Evolutionary conservation across 805 yeast genomes (phyloP), one percentile per base, ranked within the genome.

Genomic region (Saccharomycopsis guyanensis): DNA sequence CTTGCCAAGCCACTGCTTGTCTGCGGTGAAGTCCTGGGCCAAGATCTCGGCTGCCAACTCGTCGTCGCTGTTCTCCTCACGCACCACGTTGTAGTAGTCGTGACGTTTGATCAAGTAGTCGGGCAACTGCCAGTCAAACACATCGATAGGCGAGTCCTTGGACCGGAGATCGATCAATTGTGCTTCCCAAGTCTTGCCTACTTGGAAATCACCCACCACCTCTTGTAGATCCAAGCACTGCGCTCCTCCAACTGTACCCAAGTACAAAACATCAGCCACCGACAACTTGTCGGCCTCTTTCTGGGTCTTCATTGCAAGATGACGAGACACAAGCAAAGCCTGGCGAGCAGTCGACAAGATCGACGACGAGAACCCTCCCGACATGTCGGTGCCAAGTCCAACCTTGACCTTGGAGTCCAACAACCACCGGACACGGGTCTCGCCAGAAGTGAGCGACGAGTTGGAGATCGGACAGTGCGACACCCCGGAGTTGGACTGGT

Each of bases 381-480:
- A 80, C 35, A 83, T 75, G 57, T 84, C 94, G 1, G 88, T 77
- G 1, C 94, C 94, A 42, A 91, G 69, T 6, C 94, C 77, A 19
- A 93, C 94, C 46, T 85, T 82, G 50, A 87, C 72, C 8, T 73
- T 76, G 34, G 73, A 71, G 39, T 80, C 70, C 46, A 88, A 66
- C 36, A 86, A 65, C 70, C 80, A 73, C 54, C 82, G 73, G 8
- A 91, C 77, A 16, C 87, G 82, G 6, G 95, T 89, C 62, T 87
- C 94, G 15, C 98, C 98, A 8, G 94, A 82, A 0, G 95, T 80
- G 47, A 91, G 72, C 15, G 93, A 78, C 1, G 95, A 78, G 61
- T 91, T 91, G 15, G 95, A 85, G 8, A 87, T 78, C 2, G 98
- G 98, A 65, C 98, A 91, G 63, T 93, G 97, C 3, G 95, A 74